Evolutionary conservation across 768 basidiomycete genomes (phyloP).

Genomic region (Macrocybe gigantea): DNA sequence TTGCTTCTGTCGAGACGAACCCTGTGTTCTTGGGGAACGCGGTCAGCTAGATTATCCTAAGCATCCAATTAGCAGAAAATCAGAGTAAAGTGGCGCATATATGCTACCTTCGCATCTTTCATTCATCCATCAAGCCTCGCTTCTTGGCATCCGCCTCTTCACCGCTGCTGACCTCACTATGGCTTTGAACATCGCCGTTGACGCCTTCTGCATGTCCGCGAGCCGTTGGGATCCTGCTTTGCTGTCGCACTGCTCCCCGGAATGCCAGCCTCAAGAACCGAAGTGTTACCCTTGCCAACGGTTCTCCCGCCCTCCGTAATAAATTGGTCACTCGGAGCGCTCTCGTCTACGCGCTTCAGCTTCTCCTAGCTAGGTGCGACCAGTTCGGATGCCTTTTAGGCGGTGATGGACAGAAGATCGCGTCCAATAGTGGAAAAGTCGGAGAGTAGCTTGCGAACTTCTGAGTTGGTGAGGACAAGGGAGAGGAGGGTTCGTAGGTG

Average conservation of each 20-base stretch:
- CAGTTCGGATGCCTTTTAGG: slow-evolving; percentile 61
- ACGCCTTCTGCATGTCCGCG: not conserved
- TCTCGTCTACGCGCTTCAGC: slow-evolving; percentile 61
- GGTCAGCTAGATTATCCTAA: slow-evolving; percentile 33
- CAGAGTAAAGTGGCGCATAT: slow-evolving; percentile 18
- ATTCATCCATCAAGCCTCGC: slow-evolving; percentile 23
- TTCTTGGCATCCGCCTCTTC: slow-evolving; percentile 21
- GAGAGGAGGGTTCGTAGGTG: slow-evolving; percentile 86
- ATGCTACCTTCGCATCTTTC: slow-evolving; percentile 28
- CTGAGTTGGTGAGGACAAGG: slow-evolving; percentile 88
- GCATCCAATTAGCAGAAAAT: slow-evolving; percentile 5
- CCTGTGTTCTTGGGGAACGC: slow-evolving; percentile 65
- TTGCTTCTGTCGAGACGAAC: slow-evolving; percentile 53
- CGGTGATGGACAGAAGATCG: slow-evolving; percentile 74
- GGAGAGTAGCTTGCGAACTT: slow-evolving; percentile 82
- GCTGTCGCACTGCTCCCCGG: slow-evolving; percentile 25
- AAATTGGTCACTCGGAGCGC: slow-evolving; percentile 66
- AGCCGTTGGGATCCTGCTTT: slow-evolving; percentile 39
- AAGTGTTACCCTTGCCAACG: slow-evolving; percentile 24
- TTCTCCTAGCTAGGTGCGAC: slow-evolving; percentile 62
- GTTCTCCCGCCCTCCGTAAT: slow-evolving; percentile 36
- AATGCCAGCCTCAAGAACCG: slow-evolving; percentile 23
- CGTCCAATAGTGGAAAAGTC: slow-evolving; percentile 77
- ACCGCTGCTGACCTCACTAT: no score
- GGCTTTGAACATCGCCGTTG: not conserved